Conservation (phyloP, 2,329 filamentous ascomycete species). For the Purpureocillium lavendulum region DNA sequence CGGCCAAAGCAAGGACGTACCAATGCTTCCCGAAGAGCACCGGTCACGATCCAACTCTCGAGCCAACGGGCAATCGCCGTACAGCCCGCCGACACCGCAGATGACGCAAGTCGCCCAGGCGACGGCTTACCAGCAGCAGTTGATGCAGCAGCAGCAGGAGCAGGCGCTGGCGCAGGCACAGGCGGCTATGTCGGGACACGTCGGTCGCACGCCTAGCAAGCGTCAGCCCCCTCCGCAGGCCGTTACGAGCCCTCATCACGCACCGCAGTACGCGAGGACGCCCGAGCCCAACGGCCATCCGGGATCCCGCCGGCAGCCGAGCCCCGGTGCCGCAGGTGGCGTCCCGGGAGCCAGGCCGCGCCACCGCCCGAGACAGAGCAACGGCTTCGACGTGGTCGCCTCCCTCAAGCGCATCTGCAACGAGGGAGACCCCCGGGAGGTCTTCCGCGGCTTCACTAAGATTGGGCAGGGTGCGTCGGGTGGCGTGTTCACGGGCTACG, state of each 20-base stretch:
- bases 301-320: slow-evolving; percentile 26
- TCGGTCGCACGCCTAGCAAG: slow-evolving; percentile 69
- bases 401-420: slow-evolving; percentile 85
- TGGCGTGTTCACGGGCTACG: slow-evolving; percentile 87
- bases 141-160: slow-evolving; percentile 76
- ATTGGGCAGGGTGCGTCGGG: slow-evolving; percentile 97
- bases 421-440: slow-evolving; percentile 77
- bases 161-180: slow-evolving; percentile 74
- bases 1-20: slow-evolving; percentile 43
- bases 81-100: slow-evolving; percentile 34
- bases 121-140: slow-evolving; percentile 50
- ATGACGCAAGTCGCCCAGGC: slow-evolving; percentile 28
- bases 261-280: slow-evolving; percentile 17
- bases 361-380: slow-evolving; percentile 71
- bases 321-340: slow-evolving; percentile 17
- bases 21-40: slow-evolving; percentile 59
- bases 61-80: slow-evolving; percentile 43
- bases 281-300: slow-evolving; percentile 21
- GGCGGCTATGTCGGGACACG: slow-evolving; percentile 62
- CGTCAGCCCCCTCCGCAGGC: slow-evolving; percentile 37
- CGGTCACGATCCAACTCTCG: slow-evolving; percentile 62
- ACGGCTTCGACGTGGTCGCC: slow-evolving; percentile 70
- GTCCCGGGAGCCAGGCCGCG: slow-evolving; percentile 57
- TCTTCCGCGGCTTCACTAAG: slow-evolving; percentile 83
- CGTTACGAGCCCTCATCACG: slow-evolving; percentile 13